Base-by-base conservation (phyloP, 2,329 filamentous ascomycete genomes). In the Penicillium sp. region DNA sequence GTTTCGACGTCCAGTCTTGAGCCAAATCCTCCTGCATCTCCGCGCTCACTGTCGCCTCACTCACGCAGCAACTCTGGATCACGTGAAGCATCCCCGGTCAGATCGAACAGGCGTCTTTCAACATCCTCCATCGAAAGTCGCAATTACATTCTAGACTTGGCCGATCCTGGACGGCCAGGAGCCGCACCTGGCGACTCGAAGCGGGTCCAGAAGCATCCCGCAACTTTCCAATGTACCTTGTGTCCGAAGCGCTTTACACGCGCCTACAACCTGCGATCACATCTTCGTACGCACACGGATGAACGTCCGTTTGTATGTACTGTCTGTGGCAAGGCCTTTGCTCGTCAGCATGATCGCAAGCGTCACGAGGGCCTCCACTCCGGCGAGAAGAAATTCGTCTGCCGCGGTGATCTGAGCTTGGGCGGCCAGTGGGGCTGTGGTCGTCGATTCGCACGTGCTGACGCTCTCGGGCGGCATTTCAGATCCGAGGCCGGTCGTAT, bases 381-480 rank as follows among this genome's bases (percentile, higher is more conserved):
- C 0, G 93, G 93, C 37, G 93, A 98, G 73, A 98, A 97, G 81
- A 97, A 95, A 65, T 98, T 97, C 66, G 88, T 97, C 6, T 98
- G 93, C 72, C 90, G 89, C 58, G 93, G 93, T 45, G 87, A 90
- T 49, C 81, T 98, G 43, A 90, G 91, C 57, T 82, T 82, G 2
- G 84, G 85, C 40, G 85, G 85, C 4, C 82, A 86, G 56, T 98
- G 93, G 93, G 93, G 93, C 18, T 98, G 93, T 59, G 89, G 89
- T 3, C 81, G 93, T 52, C 82, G 90, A 8, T 98, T 98, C 68
- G 93, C 93, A 12, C 88, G 93, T 59, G 93, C 93, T 4, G 93
- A 98, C 73, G 93, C 93, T 4, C 77, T 98, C 2, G 93, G 93
- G 2, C 82, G 90, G 9, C 93, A 96, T 72, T 98, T 98, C 75